Percentiles rank a stretch among this genome's conserved stretches.
Conservation (phyloP, 306 rosid genomes). For the Fagus sylvatica region DNA sequence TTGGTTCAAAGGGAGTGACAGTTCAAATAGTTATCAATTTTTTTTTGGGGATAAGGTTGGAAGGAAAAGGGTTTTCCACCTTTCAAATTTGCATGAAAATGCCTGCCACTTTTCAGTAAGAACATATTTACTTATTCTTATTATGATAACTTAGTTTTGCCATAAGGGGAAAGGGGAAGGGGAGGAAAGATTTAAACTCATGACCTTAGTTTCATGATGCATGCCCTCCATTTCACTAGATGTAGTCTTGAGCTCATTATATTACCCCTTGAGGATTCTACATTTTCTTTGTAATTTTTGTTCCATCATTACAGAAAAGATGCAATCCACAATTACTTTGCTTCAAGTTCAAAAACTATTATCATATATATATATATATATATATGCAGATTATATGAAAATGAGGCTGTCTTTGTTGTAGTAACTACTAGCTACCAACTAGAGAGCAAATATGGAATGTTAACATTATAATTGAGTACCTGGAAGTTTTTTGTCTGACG, state of each 20-base stretch:
- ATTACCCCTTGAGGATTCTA: neutral
- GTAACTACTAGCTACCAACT: neutral
- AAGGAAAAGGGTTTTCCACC: neutral
- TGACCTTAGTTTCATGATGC: too few species aligned
- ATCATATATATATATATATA: neutral
- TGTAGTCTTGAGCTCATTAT: neutral
- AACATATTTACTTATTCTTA: too few species aligned
- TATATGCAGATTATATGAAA: neutral
- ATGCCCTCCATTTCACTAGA: neutral
- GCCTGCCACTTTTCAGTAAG: neutral
- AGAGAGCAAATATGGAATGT: slow-evolving; percentile 5
- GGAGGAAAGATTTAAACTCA: neutral
- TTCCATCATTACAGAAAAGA: too few species aligned
- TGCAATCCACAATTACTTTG: too few species aligned
- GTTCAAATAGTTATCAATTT: too few species aligned
- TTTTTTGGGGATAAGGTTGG: too few species aligned
- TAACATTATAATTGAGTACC: slow-evolving; percentile 37
- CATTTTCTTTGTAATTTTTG: neutral
- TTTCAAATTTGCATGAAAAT: neutral
- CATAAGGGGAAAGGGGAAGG: neutral
- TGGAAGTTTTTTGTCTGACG: slow-evolving; percentile 84
- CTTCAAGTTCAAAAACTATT: neutral
- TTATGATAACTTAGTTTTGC: too few species aligned
- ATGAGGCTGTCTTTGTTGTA: neutral
- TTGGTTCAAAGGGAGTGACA: too few species aligned